Conservation (phyloP, 2,329 filamentous ascomycete species). For the Colletotrichum cuscutae region DNA sequence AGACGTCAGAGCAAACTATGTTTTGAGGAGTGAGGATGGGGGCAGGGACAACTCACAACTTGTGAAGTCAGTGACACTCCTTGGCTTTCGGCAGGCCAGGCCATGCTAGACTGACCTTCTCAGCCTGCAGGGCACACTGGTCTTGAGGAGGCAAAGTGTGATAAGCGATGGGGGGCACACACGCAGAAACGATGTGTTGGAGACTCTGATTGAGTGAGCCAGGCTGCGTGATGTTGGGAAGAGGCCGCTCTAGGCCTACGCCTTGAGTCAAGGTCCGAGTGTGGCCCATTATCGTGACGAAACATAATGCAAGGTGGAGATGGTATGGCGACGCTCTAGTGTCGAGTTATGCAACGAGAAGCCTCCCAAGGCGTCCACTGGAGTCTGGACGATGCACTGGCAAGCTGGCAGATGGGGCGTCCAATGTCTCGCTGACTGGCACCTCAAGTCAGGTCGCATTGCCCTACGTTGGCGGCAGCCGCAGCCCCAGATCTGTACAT, state of each 20-base stretch:
- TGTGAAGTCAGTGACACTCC: background rate
- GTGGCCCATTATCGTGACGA: conserved; percentile 9
- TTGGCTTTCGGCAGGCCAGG: background rate
- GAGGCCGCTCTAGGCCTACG: background rate
- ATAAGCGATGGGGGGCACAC: background rate
- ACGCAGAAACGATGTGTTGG: background rate
- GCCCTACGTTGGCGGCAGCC: background rate
- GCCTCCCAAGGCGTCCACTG: too few relatives aligned
- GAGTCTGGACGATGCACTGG: background rate
- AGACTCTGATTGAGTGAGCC: background rate
- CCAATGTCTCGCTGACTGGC: conserved; percentile 14
- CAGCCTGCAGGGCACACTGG: background rate
- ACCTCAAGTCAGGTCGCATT: conserved; percentile 7
- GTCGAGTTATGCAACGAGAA: conserved; percentile 1
- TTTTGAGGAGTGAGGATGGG: background rate
- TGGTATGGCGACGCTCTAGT: conserved; percentile 5
- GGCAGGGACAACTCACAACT: conserved; percentile 9
- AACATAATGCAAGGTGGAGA: conserved; percentile 7
- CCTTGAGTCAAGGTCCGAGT: conserved; percentile 10
- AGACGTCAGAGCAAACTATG: conserved; percentile 22
- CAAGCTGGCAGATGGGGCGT: background rate
- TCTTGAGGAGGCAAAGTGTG: conserved; percentile 10
- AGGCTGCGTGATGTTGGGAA: conserved; percentile 1
- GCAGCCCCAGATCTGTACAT: background rate
- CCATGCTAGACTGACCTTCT: background rate